A percentile compares a stretch with the other conserved stretches of the same genome.
Evolutionary conservation across 169 alveolate genomes (phyloP).

Genomic region (Plasmodium fragile): DNA sequence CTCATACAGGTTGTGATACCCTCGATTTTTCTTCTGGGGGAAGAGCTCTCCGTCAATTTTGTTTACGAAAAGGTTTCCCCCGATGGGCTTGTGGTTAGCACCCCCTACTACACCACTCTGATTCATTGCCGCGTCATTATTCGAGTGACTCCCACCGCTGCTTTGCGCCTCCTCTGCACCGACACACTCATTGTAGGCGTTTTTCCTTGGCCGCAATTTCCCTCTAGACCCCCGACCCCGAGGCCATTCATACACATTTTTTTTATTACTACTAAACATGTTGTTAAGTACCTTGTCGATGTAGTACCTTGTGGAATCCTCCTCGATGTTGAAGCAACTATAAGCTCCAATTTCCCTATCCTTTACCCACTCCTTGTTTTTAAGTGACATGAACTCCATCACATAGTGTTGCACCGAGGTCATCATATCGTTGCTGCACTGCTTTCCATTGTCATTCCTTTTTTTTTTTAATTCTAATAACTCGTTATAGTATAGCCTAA

Average conservation of each 20-base stretch:
- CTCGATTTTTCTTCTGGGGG: background rate
- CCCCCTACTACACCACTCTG: background rate
- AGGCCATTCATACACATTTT: constrained; percentile 14
- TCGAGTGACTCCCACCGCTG: background rate
- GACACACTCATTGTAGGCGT: background rate
- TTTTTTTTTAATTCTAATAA: constrained; percentile 32
- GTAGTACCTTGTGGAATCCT: constrained; percentile 40
- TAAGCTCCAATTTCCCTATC: background rate
- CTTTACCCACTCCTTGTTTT: constrained; percentile 52
- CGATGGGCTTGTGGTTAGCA: background rate
- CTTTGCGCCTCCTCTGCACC: background rate
- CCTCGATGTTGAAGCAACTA: constrained; percentile 51
- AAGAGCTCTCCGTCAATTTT: background rate
- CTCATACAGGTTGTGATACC: background rate
- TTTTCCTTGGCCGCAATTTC: constrained; percentile 3
- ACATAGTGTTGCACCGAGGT: constrained; percentile 18
- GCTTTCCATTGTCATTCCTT: background rate
- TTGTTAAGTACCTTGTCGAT: constrained; percentile 34
- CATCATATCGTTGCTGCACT: background rate
- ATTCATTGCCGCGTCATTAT: background rate
- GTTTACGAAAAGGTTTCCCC: background rate
- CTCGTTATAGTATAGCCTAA: constrained; percentile 41
- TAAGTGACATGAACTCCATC: background rate
- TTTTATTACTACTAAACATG: constrained; percentile 49
- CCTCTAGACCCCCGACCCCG: background rate